Conservation (phyloP, 2,329 filamentous ascomycete species). For the Stagonosporopsis vannaccii region DNA sequence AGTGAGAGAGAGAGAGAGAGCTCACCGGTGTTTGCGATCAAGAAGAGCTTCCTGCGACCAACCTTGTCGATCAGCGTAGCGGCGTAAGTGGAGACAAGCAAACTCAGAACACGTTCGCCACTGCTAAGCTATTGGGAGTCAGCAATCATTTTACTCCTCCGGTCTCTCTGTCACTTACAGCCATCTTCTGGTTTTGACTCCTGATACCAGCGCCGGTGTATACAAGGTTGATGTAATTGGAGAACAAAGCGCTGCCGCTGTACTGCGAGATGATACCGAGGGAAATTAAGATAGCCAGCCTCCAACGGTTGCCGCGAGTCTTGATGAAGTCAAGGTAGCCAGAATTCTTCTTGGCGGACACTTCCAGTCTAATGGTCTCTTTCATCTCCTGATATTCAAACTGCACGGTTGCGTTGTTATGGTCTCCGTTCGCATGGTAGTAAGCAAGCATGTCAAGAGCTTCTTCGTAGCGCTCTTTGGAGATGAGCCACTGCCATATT, state of each 20-base stretch:
- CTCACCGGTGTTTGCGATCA: slow-evolving; percentile 49
- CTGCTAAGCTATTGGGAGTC: slow-evolving; percentile 34
- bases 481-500: slow-evolving; percentile 57
- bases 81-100: slow-evolving; percentile 64
- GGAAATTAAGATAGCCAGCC: slow-evolving; percentile 68
- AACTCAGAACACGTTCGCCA: slow-evolving; percentile 65
- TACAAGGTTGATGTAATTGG: slow-evolving; percentile 70
- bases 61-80: slow-evolving; percentile 64
- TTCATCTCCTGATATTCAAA: slow-evolving; percentile 73
- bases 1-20: too few relatives aligned
- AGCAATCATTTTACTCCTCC: neutral
- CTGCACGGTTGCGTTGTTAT: slow-evolving; percentile 66
- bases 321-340: slow-evolving; percentile 68
- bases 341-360: slow-evolving; percentile 55
- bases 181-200: slow-evolving; percentile 45
- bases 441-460: slow-evolving; percentile 67
- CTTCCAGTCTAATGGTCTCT: slow-evolving; percentile 67
- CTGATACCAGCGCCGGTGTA: slow-evolving; percentile 68
- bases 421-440: slow-evolving; percentile 68
- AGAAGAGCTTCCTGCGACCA: slow-evolving; percentile 65
- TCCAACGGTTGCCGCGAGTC: slow-evolving; percentile 70
- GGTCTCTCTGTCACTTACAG: slow-evolving; percentile 48
- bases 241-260: slow-evolving; percentile 71
- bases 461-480: slow-evolving; percentile 68
- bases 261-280: slow-evolving; percentile 73